Evolutionary conservation across 495 filamentous ascomycete genomes (phyloP).

Genomic region (Massariosphaeria phaeospora): DNA sequence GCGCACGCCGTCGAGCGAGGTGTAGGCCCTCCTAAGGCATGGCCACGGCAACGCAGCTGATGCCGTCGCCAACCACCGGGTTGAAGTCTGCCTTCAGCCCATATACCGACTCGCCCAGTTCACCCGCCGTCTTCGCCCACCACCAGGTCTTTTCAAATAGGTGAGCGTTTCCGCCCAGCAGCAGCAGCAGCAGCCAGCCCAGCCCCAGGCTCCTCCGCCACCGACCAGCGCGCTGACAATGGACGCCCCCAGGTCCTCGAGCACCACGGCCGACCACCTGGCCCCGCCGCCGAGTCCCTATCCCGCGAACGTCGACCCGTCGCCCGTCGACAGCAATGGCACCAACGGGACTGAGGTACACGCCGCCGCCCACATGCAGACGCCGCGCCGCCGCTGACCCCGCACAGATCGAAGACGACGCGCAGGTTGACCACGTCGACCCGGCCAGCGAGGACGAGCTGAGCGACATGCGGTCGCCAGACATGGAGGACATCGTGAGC

Average conservation of each 20-base stretch:
- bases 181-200: neutral
- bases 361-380: too few relatives aligned
- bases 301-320: slow-evolving; percentile 56
- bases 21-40: slow-evolving; percentile 7
- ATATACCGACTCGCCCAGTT: slow-evolving; percentile 54
- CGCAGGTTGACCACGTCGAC: slow-evolving; percentile 44
- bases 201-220: neutral
- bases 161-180: slow-evolving; percentile 34
- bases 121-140: slow-evolving; percentile 48
- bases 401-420: slow-evolving; percentile 63
- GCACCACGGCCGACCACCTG: slow-evolving; percentile 32
- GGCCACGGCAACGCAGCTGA: slow-evolving; percentile 36
- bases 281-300: slow-evolving; percentile 38
- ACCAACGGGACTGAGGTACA: slow-evolving; percentile 47
- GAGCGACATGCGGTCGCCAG: slow-evolving; percentile 38
- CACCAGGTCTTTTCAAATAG: slow-evolving; percentile 51
- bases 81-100: slow-evolving; percentile 57
- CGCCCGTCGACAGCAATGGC: slow-evolving; percentile 70
- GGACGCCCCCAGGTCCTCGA: slow-evolving; percentile 34
- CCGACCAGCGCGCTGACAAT: slow-evolving; percentile 17
- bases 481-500: slow-evolving; percentile 36
- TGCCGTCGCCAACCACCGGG: slow-evolving; percentile 40
- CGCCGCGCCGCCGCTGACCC: slow-evolving; percentile 17
- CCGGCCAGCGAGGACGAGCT: slow-evolving; percentile 37
- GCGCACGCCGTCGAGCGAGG: neutral